Evolutionary conservation across 805 yeast genomes (phyloP), one percentile per base, ranked within the genome.

Genomic region (Ogataea ganodermae): DNA sequence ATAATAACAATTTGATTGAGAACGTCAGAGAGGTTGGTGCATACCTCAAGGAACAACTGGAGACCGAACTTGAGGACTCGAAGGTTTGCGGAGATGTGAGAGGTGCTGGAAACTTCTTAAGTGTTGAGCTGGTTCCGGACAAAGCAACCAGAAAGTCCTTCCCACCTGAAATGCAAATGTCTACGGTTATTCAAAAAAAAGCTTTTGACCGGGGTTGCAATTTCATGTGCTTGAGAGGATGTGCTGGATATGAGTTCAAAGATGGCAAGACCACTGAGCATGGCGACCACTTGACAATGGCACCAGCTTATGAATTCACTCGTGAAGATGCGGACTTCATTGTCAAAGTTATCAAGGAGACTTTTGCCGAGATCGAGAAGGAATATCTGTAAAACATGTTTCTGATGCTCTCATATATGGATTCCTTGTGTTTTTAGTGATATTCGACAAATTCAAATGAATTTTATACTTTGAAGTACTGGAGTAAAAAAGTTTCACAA

Each of bases 81-180:
- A 55, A 65, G 43, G 49, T 60, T 66, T 69, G 71, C 32, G 82
- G 80, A 49, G 76, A 75, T 42, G 71, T 76, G 31, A 70, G 81
- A 65, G 82, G 81, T 42, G 56, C 69, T 49, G 82, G 81, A 45
- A 76, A 76, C 6, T 77, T 78, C 67, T 70, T 80, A 75, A 69
- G 74, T 3, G 57, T 76, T 43, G 82, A 78, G 57, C 59, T 77
- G 28, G 80, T 76, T 42, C 69, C 74, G 56, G 66, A 76, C 60
- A 67, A 63, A 44, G 59, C 40, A 13, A 70, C 79, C 7, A 76
- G 73, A 52, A 76, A 74, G 52, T 68, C 72, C 27, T 75, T 75
- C 55, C 67, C 65, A 16, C 49, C 57, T n/a, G 58, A 58, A 12
- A 50, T 66, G 10, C 64, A 62, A 3, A 46, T 52, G 47, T 28